phyloP scores from a whole-genome alignment of 305 asterid genomes.

The Fraxinus nigra region DNA sequence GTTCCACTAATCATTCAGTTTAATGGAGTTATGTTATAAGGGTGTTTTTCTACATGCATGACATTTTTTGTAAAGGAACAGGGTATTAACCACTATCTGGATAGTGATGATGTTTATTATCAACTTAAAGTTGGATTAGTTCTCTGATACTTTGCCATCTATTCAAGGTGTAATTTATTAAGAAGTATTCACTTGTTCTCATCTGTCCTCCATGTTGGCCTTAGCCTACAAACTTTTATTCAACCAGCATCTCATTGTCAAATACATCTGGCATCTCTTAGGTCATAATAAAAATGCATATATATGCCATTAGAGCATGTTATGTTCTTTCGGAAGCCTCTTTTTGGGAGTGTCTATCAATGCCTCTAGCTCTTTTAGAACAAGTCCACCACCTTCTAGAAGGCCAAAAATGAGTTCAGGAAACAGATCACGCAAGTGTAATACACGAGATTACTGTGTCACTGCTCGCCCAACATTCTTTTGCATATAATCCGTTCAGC shows the following conservation, averaged over 20 bases:
- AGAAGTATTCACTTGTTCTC: background rate
- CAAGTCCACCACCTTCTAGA: background rate
- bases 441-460: background rate
- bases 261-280: background rate
- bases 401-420: background rate
- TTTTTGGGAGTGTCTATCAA: background rate
- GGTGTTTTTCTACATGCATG: background rate
- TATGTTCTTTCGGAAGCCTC: background rate
- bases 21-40: background rate
- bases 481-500: background rate
- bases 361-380: background rate
- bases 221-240: background rate
- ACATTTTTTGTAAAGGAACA: background rate
- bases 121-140: background rate
- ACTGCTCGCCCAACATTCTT: background rate
- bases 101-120: background rate
- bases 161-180: background rate
- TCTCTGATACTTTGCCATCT: background rate
- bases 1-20: background rate
- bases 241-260: background rate
- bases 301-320: background rate
- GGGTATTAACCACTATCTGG: background rate
- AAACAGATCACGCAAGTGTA: background rate
- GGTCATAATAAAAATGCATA: background rate
- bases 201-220: background rate